Conservation (phyloP, 176 grass and related monocot species). For the Avena eriantha region DNA sequence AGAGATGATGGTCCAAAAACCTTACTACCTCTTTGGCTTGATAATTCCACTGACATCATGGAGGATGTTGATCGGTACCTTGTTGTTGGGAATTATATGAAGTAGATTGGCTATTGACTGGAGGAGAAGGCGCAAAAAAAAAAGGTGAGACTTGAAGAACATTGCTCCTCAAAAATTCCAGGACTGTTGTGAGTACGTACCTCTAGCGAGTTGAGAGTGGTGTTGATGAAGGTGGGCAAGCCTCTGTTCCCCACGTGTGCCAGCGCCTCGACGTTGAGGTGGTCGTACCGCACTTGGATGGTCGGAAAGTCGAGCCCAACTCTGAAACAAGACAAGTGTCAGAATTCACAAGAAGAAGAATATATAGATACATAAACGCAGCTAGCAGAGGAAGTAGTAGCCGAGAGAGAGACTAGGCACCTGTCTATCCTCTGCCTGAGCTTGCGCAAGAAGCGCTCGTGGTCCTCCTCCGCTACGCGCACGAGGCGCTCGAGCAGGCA, state of each 20-base stretch:
- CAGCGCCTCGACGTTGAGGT: constrained; percentile 59
- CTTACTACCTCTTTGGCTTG: constrained; percentile 63
- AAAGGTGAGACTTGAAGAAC: neutral
- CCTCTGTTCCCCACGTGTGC: constrained; percentile 60
- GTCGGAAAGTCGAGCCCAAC: constrained; percentile 65
- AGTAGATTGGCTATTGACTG: constrained; percentile 56
- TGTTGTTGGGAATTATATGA: constrained; percentile 55
- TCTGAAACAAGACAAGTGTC: constrained; percentile 29
- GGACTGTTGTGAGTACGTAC: neutral
- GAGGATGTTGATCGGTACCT: constrained; percentile 62
- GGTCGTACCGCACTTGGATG: constrained; percentile 63
- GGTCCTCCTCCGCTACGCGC: constrained; percentile 63
- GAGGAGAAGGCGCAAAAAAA: neutral
- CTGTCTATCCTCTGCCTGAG: constrained; percentile 56
- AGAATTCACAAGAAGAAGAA: neutral
- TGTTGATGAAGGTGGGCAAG: constrained; percentile 64
- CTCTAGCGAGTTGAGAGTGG: constrained; percentile 57
- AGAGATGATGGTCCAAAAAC: neutral
- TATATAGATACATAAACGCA: neutral
- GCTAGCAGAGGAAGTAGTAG: neutral
- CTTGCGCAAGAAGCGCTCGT: constrained; percentile 67
- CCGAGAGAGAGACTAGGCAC: neutral
- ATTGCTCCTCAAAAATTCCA: neutral
- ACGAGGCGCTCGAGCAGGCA: constrained; percentile 58
- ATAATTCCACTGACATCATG: constrained; percentile 63